Evolutionary conservation across 2,329 filamentous ascomycete genomes (phyloP), one percentile per base, ranked within the genome.

Genomic region (Taxawa tesnikishii): DNA sequence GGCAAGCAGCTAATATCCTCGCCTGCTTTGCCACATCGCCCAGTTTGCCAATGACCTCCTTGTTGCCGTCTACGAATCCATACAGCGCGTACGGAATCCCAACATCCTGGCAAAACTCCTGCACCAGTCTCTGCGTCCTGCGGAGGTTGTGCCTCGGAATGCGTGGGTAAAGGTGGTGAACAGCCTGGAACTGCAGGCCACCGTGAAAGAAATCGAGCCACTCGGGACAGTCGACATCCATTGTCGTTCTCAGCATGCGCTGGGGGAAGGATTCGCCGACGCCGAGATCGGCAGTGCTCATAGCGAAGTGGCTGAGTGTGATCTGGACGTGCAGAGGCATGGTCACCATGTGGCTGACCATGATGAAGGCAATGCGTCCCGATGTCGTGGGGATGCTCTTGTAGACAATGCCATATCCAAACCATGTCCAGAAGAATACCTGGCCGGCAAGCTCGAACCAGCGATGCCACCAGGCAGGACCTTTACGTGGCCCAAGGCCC

Each of bases 201-300:
- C 84, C 84, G 45, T 93, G 84, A 55, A 93, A 72, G 51, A 85
- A 93, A 51, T 93, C 84, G 9, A 93, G 65, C 84, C 85, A 93
- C 9, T 70, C 65, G 1, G 84, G 83, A 49, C 84, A 93, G 51
- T 90, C 83, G 14, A 93, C 76, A 42, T 93, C 84, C 84, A 94
- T 93, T 9, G 85, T 93, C 1, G 85, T 94, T 43, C 87, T 77
- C 28, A 94, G 67, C 79, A 92, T 90, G 54, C 79, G 82, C 56
- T 93, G 84, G 1, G 85, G 75, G 54, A 94, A 94, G 0, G 82
- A 90, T 53, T 94, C 85, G 31, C 77, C 67, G 2, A 80, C 75
- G 0, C 87, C 87, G 9, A 94, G 66, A 46, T 94, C 83, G 8
- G 82, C 71, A 0, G 85, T 94, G 45, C 82, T 88, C 85, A 93